A percentile compares a stretch with the other conserved stretches of the same genome.
Evolutionary conservation across 345 rosid genomes (phyloP).

Genomic region (Eucalyptus marginata): DNA sequence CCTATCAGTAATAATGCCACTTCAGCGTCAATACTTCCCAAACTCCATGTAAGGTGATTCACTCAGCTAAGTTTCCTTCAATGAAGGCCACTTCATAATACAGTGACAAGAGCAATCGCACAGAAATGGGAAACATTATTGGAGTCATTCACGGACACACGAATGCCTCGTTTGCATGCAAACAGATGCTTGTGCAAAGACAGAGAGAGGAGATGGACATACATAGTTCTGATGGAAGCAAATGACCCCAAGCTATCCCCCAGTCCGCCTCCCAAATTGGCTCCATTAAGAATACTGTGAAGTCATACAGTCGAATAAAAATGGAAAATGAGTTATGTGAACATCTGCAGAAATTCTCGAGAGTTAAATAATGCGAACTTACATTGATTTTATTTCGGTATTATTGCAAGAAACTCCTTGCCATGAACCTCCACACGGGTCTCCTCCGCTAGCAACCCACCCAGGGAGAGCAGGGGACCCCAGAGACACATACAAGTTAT

Average conservation of each 20-base stretch:
- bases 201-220: conserved; percentile 8
- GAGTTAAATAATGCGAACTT: not conserved
- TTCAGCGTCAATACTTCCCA: not conserved
- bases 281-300: conserved; percentile 68
- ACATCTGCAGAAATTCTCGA: not conserved
- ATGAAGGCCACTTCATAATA: not conserved
- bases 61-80: not conserved
- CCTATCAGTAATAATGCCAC: not conserved
- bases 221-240: conserved; percentile 71
- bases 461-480: conserved; percentile 80
- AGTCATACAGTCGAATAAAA: not conserved
- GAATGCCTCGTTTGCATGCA: not conserved
- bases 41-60: not conserved
- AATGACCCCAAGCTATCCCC: conserved; percentile 58
- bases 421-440: conserved; percentile 90
- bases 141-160: too few species aligned
- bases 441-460: conserved; percentile 90
- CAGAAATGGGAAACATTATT: not conserved
- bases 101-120: not conserved
- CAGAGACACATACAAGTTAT: conserved; percentile 55
- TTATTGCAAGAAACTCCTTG: conserved; percentile 78
- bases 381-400: conserved; percentile 53
- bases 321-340: not conserved
- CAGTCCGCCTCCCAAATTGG: conserved; percentile 89
- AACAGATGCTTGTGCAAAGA: not conserved